Percentiles rank a stretch among this genome's conserved stretches.
Evolutionary conservation across 139 green algal species (phyloP).

Genomic region (Bryopsis sp.): DNA sequence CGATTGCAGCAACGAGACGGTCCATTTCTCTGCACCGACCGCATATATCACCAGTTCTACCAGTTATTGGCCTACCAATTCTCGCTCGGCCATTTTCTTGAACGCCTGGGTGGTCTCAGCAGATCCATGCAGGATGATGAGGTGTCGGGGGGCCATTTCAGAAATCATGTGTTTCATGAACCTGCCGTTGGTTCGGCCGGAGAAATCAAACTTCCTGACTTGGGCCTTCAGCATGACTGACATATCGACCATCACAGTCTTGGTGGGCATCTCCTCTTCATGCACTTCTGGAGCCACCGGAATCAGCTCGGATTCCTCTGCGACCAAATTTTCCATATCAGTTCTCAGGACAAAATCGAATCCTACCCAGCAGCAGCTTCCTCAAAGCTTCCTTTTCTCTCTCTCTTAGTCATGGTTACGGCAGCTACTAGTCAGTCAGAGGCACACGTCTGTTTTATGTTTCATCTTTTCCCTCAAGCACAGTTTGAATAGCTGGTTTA

Average conservation of each 20-base stretch:
- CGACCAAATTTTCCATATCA: too few relatives aligned
- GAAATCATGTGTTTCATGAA: conserved; percentile 5
- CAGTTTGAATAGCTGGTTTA: neutral
- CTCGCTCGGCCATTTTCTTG: neutral
- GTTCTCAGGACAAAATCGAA: too few relatives aligned
- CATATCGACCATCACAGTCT: neutral
- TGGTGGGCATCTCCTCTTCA: neutral
- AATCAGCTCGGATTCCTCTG: neutral
- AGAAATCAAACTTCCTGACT: neutral
- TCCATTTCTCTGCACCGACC: neutral
- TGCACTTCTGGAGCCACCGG: neutral
- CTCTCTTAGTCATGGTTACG: neutral
- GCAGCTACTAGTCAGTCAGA: neutral
- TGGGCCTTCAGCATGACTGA: neutral
- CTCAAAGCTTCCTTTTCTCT: neutral
- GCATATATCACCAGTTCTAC: neutral
- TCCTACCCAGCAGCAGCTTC: too few relatives aligned
- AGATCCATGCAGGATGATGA: neutral
- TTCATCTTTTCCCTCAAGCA: neutral
- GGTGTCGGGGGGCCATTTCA: neutral
- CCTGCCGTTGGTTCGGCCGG: neutral
- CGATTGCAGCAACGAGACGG: neutral
- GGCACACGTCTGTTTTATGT: neutral
- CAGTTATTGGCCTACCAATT: neutral
- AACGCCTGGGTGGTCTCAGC: neutral